phyloP scores from a whole-genome alignment of 176 grass and related monocot genomes.

The Triticum urartu region DNA sequence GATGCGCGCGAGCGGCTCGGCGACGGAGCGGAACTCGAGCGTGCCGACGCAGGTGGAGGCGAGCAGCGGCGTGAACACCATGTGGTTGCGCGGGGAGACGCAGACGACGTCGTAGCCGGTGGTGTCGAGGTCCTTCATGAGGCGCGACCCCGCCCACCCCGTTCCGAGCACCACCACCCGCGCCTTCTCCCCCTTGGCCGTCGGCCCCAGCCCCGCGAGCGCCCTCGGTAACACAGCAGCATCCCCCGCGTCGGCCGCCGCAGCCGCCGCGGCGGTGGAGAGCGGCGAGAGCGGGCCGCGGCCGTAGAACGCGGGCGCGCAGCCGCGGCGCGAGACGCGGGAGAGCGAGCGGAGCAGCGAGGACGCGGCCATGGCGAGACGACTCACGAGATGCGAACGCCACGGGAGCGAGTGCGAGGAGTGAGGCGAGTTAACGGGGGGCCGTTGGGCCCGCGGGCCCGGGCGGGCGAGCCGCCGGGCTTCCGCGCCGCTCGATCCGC shows the following conservation, averaged over 20 bases:
- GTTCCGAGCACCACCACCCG: conserved; percentile 90
- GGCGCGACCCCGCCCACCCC: conserved; percentile 84
- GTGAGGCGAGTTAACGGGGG: conserved; percentile 19
- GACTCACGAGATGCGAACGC: background rate
- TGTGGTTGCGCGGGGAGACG: conserved; percentile 94
- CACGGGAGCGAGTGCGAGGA: conserved; percentile 2
- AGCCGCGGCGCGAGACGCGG: conserved; percentile 12
- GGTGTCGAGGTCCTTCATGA: conserved; percentile 91
- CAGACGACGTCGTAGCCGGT: conserved; percentile 79
- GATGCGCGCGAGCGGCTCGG: conserved; percentile 76
- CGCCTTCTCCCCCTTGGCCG: conserved; percentile 71
- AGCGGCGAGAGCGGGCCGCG: background rate
- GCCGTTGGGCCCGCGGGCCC: background rate
- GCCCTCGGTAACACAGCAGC: conserved; percentile 15
- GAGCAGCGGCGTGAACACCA: conserved; percentile 99
- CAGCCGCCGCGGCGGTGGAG: conserved; percentile 17
- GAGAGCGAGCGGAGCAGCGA: conserved; percentile 37
- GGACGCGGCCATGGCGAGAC: conserved; percentile 37
- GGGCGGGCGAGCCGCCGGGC: background rate
- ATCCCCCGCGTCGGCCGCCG: background rate
- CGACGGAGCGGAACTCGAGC: conserved; percentile 97
- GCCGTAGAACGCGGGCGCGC: background rate
- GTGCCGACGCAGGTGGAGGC: conserved; percentile 98
- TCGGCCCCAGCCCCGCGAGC: conserved; percentile 59
- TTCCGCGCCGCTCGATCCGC: conserved; percentile 26